Base-by-base conservation (phyloP, 2,329 filamentous ascomycete genomes). In the Volutella citrinella region DNA sequence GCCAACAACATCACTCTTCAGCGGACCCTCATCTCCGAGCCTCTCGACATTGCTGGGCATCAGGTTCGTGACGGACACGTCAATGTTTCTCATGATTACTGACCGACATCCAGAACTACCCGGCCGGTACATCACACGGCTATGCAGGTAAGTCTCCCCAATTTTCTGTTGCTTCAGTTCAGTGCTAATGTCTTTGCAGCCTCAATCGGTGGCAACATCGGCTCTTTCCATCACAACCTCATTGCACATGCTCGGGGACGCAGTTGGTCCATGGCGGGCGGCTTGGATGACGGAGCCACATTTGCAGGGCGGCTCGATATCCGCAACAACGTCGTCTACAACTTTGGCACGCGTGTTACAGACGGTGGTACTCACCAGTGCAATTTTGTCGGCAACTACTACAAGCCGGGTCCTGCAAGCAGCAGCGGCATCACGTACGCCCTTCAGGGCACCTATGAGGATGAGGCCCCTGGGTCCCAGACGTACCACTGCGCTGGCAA, bases 261-360 rank as follows among this genome's bases (percentile, higher is more conserved):
- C 29, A 46, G 60, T 42, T 54, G 64, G 64, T 47, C 59, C 36
- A 52, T 63, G 54, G 52, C 54, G 36, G 43, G 62, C 24, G 42
- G 66, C 19, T 20, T 55, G 8, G 48, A 51, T 29, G 38, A 57
- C 34, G 32, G 52, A 36, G 45, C 58, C 10, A 41, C 36, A 12
- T 61, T 61, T 27, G 50, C 52, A 9, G 57, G 58, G 2, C 43
- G 46, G 13, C 42, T 61, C 1, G 59, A 61, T 27, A 55, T 61
- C 7, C 49, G 58, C 5, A 61, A 61, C 39, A 60, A 61, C 25
- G 56, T 62, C 12, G 57, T 60, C 2, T 60, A 61, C 39, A 61
- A 61, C 36, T 61, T 59, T 30, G 32, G 32, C 29, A 6, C 22
- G 5, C 54, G 57, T 10, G 52, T 55, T 5, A 62, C 56, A 8